Conservation (phyloP, 2,329 filamentous ascomycete genomes). For the Elsinoe perseae region DNA sequence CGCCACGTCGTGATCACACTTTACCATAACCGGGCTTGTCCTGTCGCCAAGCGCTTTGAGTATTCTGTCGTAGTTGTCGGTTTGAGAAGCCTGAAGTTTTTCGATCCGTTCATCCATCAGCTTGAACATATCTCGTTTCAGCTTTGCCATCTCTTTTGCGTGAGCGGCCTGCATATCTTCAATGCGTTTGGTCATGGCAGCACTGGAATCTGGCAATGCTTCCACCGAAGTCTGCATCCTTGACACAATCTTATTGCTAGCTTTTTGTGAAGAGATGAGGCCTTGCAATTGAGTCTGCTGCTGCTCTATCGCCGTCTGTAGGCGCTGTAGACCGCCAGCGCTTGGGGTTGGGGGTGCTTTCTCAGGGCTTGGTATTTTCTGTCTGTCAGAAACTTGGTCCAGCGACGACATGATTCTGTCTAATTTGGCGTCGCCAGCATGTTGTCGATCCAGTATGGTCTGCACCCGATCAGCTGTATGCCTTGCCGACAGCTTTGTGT, state of each 20-base stretch:
- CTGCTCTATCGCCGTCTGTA: slow-evolving; percentile 18
- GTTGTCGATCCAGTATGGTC: slow-evolving; percentile 19
- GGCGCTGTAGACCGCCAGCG: slow-evolving; percentile 17
- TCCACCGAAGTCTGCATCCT: slow-evolving; percentile 11
- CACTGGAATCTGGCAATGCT: neutral
- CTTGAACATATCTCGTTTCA: slow-evolving; percentile 6
- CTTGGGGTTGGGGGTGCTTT: slow-evolving; percentile 10
- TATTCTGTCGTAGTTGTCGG: slow-evolving; percentile 4
- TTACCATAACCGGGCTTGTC: slow-evolving; percentile 2
- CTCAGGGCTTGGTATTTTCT: neutral
- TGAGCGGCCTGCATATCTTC: slow-evolving; percentile 15
- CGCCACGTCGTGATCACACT: slow-evolving; percentile 18
- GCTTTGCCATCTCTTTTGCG: slow-evolving; percentile 7
- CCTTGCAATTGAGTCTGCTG: slow-evolving; percentile 13
- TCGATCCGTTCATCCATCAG: slow-evolving; percentile 12
- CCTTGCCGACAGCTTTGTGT: slow-evolving; percentile 12
- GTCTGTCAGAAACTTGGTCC: neutral
- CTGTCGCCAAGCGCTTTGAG: slow-evolving; percentile 10
- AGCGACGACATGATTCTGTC: slow-evolving; percentile 12
- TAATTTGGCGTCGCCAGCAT: slow-evolving; percentile 16
- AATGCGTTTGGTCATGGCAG: neutral
- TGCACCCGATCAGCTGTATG: slow-evolving; percentile 16
- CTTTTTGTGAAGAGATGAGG: slow-evolving; percentile 13
- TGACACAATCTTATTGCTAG: slow-evolving; percentile 13
- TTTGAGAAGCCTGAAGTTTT: neutral